phyloP scores from a whole-genome alignment of 768 basidiomycete species.

The Rhodotorula paludigena region DNA sequence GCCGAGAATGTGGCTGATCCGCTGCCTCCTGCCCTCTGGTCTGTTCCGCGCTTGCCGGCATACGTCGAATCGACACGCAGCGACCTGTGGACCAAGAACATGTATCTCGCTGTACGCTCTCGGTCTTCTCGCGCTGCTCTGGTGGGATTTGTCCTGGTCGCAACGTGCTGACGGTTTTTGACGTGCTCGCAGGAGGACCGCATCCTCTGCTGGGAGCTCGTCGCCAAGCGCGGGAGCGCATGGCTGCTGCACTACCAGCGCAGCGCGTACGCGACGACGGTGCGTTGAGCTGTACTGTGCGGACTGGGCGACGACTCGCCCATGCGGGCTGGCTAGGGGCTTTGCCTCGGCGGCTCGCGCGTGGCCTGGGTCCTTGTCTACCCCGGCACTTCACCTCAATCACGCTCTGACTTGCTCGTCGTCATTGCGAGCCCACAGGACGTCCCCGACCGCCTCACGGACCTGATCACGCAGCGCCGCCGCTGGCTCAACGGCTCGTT shows the following conservation, averaged over 20 bases:
- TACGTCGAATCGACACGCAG: background rate
- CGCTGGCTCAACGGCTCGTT: conserved; percentile 96
- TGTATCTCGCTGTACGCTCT: conserved; percentile 71
- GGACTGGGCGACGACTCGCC: too few relatives aligned
- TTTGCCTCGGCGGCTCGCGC: too few relatives aligned
- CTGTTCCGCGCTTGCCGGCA: too few relatives aligned
- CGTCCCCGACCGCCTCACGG: conserved; percentile 55
- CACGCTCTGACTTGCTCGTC: too few relatives aligned
- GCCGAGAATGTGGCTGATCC: background rate
- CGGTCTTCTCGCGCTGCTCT: background rate
- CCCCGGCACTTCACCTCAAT: too few relatives aligned
- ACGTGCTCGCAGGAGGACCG: conserved; percentile 58
- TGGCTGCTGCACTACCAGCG: conserved; percentile 98
- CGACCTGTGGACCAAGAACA: conserved; percentile 91
- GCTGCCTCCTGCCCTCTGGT: too few relatives aligned
- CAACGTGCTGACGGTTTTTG: too few relatives aligned
- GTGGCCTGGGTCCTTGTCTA: too few relatives aligned
- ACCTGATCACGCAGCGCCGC: conserved; percentile 87
- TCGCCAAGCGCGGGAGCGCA: conserved; percentile 80
- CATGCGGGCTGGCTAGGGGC: too few relatives aligned
- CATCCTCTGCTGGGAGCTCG: conserved; percentile 95
- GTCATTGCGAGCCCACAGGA: conserved; percentile 33
- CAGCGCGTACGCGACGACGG: conserved; percentile 75
- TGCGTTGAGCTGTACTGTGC: conserved; percentile 43
- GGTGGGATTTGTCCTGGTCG: conserved; percentile 47